Evolutionary conservation across 1,139 yeast species (phyloP).

Genomic region (Pichia sp.): DNA sequence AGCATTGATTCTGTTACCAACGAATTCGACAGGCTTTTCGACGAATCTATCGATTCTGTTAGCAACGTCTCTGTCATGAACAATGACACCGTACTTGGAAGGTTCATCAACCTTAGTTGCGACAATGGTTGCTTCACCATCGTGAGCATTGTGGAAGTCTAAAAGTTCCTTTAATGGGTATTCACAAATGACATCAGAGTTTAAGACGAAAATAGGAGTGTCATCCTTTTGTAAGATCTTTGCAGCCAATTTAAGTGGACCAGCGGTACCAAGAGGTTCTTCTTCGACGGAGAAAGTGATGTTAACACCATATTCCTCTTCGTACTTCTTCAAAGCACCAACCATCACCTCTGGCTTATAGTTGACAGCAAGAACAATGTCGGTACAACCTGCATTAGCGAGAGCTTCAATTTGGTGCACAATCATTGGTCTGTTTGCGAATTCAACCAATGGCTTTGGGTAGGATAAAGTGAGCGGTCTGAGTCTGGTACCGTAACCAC

Average conservation of each 20-base stretch:
- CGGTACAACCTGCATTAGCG: slow-evolving; percentile 98
- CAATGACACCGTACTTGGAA: slow-evolving; percentile 98
- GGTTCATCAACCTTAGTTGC: slow-evolving; percentile 99
- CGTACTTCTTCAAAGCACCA: slow-evolving; percentile 87
- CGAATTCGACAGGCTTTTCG: slow-evolving; percentile 99
- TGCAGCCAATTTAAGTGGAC: slow-evolving; percentile 97
- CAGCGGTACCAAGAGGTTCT: slow-evolving; percentile 99
- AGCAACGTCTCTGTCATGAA: slow-evolving; percentile 88
- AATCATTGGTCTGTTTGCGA: slow-evolving; percentile 97
- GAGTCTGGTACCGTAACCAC: slow-evolving; percentile 99
- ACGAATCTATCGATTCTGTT: slow-evolving; percentile 97
- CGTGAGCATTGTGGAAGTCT: slow-evolving; percentile 89
- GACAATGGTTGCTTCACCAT: slow-evolving; percentile 97
- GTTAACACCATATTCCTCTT: slow-evolving; percentile 85
- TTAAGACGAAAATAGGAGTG: slow-evolving; percentile 94
- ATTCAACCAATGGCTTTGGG: slow-evolving; percentile 98
- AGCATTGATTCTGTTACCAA: slow-evolving; percentile 96
- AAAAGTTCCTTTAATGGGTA: slow-evolving; percentile 94
- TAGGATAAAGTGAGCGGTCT: slow-evolving; percentile 96
- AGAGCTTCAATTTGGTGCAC: slow-evolving; percentile 97
- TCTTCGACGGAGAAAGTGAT: slow-evolving; percentile 98
- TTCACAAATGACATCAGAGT: slow-evolving; percentile 98
- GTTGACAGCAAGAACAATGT: slow-evolving; percentile 96
- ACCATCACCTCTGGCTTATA: slow-evolving; percentile 99
- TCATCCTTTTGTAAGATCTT: slow-evolving; percentile 88